A percentile compares a stretch with the other conserved stretches of the same genome.
Evolutionary conservation across 139 green algal species (phyloP).

Genomic region (Ettlia oleoabundans): DNA sequence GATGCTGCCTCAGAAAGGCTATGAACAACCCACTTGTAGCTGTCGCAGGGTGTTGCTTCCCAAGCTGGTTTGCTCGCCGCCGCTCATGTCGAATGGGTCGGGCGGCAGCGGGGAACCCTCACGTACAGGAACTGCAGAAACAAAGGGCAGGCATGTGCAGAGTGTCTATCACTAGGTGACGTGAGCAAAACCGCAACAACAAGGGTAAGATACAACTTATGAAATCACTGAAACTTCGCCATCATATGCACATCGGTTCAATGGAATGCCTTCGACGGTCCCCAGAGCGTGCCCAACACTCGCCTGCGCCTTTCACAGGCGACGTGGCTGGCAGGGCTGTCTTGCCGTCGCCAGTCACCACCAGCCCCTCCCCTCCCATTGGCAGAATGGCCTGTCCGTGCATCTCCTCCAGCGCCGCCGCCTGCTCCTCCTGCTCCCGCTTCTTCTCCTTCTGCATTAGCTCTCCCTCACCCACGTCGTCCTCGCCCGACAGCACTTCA

Average conservation of each 20-base stretch:
- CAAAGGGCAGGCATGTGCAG: background rate
- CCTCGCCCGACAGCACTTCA: background rate
- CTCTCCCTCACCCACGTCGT: background rate
- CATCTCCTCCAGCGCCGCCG: background rate
- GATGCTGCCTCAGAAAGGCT: no score
- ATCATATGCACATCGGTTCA: background rate
- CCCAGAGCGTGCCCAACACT: no score
- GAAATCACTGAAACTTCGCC: background rate
- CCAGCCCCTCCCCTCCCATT: background rate
- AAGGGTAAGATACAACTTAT: no score
- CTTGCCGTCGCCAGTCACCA: background rate
- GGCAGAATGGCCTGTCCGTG: background rate
- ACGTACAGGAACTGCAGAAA: background rate
- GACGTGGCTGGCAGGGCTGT: background rate
- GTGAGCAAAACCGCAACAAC: background rate
- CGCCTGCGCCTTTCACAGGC: conserved; percentile 7
- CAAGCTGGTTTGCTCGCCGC: background rate
- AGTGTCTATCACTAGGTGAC: background rate
- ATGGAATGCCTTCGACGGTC: no score
- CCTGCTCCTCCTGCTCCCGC: background rate
- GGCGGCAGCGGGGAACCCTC: conserved; percentile 2
- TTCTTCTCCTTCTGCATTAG: no score
- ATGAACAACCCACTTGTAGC: background rate
- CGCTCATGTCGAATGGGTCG: conserved; percentile 29
- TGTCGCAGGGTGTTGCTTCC: background rate